Evolutionary conservation across 768 basidiomycete genomes (phyloP).

Genomic region (Lactarius sp.): DNA sequence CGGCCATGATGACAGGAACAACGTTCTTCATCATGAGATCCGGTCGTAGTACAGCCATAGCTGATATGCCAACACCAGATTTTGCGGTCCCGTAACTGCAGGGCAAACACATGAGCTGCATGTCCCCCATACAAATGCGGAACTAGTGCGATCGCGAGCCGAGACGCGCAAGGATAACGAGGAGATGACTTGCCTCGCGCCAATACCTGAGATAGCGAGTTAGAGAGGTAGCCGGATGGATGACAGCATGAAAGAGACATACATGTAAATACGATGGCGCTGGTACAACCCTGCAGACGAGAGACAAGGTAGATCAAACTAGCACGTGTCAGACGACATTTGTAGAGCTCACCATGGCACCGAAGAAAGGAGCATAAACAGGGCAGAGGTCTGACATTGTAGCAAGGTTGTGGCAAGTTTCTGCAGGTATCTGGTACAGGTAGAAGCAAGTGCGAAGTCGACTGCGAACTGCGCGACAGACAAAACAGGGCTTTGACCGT

Average conservation of each 20-base stretch:
- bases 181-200: slow-evolving; percentile 59
- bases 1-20: slow-evolving; percentile 98
- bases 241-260: slow-evolving; percentile 33
- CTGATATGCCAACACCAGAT: slow-evolving; percentile 95
- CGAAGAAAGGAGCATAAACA: slow-evolving; percentile 98
- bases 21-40: slow-evolving; percentile 83
- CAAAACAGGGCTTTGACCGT: too few relatives aligned
- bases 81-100: slow-evolving; percentile 96
- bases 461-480: slow-evolving; percentile 5
- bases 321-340: neutral
- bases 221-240: neutral
- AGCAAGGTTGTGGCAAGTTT: neutral
- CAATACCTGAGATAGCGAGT: slow-evolving; percentile 54
- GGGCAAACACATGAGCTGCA: neutral
- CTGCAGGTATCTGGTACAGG: neutral
- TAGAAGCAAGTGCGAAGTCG: neutral
- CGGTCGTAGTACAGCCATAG: slow-evolving; percentile 91
- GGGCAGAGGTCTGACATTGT: slow-evolving; percentile 79
- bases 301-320: neutral
- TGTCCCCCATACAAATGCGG: neutral
- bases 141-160: neutral
- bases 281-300: slow-evolving; percentile 78
- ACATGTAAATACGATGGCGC: slow-evolving; percentile 98
- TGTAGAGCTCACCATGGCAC: slow-evolving; percentile 74
- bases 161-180: neutral